Evolutionary conservation across 176 grass and related monocot genomes (phyloP).

Genomic region (Aegilops sharonensis): DNA sequence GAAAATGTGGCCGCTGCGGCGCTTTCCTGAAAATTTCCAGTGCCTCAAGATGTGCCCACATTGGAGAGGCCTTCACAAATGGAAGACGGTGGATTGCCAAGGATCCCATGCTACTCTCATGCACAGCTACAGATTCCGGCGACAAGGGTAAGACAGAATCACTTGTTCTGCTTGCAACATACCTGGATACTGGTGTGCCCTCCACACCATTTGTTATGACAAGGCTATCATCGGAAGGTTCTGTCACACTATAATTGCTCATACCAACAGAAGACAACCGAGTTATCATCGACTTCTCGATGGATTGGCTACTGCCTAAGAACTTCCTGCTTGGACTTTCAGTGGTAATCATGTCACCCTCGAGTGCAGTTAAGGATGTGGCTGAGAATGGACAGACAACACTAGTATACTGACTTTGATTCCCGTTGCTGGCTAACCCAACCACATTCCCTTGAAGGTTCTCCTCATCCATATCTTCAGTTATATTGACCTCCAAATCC

Average conservation of each 20-base stretch:
- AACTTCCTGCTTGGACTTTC: neutral
- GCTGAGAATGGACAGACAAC: too few species aligned
- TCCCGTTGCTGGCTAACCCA: too few species aligned
- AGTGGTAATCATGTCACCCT: neutral
- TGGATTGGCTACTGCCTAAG: neutral
- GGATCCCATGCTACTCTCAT: neutral
- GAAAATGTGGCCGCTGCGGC: slow-evolving; percentile 47
- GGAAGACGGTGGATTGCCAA: neutral
- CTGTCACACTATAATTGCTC: neutral
- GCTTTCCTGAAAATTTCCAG: slow-evolving; percentile 49
- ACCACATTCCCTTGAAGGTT: too few species aligned
- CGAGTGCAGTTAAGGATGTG: neutral
- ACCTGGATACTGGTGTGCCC: slow-evolving; percentile 28
- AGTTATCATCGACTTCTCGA: neutral
- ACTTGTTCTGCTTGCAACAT: neutral
- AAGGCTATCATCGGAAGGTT: neutral
- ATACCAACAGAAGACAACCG: neutral
- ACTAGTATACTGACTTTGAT: too few species aligned
- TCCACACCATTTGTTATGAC: neutral
- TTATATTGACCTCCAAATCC: neutral
- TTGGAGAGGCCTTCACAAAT: slow-evolving; percentile 32
- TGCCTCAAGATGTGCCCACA: slow-evolving; percentile 51
- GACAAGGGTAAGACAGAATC: neutral
- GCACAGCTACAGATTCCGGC: neutral
- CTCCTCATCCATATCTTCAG: too few species aligned